Conservation (phyloP, 2,329 filamentous ascomycete genomes). For the Fusarium torreyae region DNA sequence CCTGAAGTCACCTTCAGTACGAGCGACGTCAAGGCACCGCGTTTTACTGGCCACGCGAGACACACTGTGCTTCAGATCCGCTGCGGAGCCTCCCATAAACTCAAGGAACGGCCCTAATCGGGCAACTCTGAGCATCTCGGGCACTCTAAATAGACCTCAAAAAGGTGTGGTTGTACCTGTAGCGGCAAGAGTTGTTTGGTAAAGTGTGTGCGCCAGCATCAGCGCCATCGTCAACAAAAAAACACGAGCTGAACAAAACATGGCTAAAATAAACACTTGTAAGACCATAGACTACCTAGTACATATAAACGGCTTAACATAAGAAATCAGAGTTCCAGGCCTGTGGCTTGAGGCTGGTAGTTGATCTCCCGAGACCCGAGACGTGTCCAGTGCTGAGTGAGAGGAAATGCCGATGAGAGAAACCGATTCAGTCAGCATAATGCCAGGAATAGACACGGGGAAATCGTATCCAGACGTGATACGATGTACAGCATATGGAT, state of each 20-base stretch:
- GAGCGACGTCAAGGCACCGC: conserved; percentile 21
- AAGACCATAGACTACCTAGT: not conserved
- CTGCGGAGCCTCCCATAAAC: no score
- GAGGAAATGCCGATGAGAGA: not conserved
- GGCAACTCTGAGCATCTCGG: conserved; percentile 6
- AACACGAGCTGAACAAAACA: conserved; percentile 34
- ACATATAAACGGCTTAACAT: conserved; percentile 3
- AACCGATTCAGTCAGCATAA: conserved; percentile 5
- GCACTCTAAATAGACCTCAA: conserved; percentile 13
- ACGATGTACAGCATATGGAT: conserved; percentile 14
- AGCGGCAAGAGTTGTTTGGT: conserved; percentile 19
- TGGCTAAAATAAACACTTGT: conserved; percentile 18
- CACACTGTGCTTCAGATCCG: conserved; percentile 34
- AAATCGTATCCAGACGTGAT: conserved; percentile 25
- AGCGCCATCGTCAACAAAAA: conserved; percentile 17
- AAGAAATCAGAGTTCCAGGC: conserved; percentile 7
- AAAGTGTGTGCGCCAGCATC: conserved; percentile 13
- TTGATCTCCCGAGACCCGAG: conserved; percentile 37
- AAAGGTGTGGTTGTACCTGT: conserved; percentile 42
- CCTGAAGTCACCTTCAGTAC: conserved; percentile 42
- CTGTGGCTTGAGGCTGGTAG: conserved; percentile 36
- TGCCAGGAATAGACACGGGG: conserved; percentile 40
- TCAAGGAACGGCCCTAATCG: not conserved
- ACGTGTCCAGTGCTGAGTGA: conserved; percentile 30
- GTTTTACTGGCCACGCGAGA: conserved; percentile 18